These are phyloP conservation scores for Prunus mume DNA, from an alignment of 306 rosid species.

Conservation along the genomic window DNA sequence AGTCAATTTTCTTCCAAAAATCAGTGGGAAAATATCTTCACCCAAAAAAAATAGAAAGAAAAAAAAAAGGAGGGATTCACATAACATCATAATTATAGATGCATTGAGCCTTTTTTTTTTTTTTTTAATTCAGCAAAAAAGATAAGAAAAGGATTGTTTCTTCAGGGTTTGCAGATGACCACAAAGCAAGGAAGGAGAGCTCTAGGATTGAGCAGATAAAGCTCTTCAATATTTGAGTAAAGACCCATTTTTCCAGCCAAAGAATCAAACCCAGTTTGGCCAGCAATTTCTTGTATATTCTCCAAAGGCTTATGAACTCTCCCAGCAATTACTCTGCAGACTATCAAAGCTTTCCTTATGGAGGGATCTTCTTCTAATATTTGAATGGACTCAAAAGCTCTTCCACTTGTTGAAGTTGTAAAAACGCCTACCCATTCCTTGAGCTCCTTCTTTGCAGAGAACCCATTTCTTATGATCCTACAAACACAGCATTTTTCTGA, in stretches of 20 bases:
- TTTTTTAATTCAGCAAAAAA: not conserved
- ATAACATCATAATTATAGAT: constrained; percentile 24
- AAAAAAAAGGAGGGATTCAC: constrained; percentile 25
- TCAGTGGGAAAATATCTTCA: constrained; percentile 10
- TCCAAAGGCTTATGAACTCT: constrained; percentile 88
- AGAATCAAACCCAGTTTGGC: constrained; percentile 83
- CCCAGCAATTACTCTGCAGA: constrained; percentile 87
- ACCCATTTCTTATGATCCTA: constrained; percentile 81
- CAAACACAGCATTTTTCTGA: constrained; percentile 82
- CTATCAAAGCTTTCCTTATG: constrained; percentile 59
- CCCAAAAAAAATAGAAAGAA: not conserved
- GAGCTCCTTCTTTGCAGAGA: constrained; percentile 77
- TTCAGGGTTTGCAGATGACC: constrained; percentile 78
- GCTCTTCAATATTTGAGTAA: constrained; percentile 84
- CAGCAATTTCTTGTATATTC: constrained; percentile 73
- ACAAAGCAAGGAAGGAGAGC: constrained; percentile 93
- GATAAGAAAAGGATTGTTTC: not conserved
- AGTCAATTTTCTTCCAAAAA: constrained; percentile 36
- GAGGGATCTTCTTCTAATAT: constrained; percentile 36
- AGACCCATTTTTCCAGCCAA: constrained; percentile 84
- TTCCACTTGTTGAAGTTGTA: constrained; percentile 91
- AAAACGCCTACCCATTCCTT: constrained; percentile 86
- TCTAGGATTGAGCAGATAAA: constrained; percentile 77
- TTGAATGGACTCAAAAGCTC: constrained; percentile 74
- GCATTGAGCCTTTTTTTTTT: constrained; percentile 7